Evolutionary conservation across 2,329 filamentous ascomycete genomes (phyloP).

Genomic region (Calonectria pteridis): DNA sequence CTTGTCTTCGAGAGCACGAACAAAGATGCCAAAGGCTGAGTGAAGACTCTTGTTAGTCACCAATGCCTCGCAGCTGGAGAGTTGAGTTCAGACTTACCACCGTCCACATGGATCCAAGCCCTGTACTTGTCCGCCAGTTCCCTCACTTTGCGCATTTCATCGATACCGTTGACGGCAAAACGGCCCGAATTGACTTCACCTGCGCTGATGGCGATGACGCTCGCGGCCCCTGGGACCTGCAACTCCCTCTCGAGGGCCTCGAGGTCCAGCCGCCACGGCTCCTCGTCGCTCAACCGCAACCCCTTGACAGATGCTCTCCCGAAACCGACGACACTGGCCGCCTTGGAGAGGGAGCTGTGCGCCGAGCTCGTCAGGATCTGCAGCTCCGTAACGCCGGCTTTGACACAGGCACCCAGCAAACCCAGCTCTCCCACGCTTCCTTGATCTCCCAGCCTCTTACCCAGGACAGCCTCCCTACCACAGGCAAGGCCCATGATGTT

Average conservation of each 20-base stretch:
- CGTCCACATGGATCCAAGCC: slow-evolving; percentile 92
- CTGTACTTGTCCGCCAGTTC: slow-evolving; percentile 77
- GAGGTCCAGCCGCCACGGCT: slow-evolving; percentile 80
- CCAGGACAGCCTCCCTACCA: slow-evolving; percentile 73
- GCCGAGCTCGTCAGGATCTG: slow-evolving; percentile 85
- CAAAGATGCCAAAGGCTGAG: slow-evolving; percentile 89
- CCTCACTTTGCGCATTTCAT: slow-evolving; percentile 74
- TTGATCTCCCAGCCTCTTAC: slow-evolving; percentile 45
- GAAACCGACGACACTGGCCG: slow-evolving; percentile 84
- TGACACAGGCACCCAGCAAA: slow-evolving; percentile 73
- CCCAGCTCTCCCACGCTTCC: slow-evolving; percentile 76
- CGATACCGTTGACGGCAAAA: slow-evolving; percentile 72
- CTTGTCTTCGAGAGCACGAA: slow-evolving; percentile 70
- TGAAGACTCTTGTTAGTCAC: slow-evolving; percentile 22
- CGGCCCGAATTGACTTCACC: slow-evolving; percentile 92
- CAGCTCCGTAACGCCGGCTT: slow-evolving; percentile 74
- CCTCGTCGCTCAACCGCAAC: slow-evolving; percentile 61
- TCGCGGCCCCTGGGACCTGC: slow-evolving; percentile 65
- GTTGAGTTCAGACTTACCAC: slow-evolving; percentile 60
- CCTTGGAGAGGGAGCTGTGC: slow-evolving; percentile 88
- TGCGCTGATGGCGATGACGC: slow-evolving; percentile 83
- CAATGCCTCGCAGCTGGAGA: background rate
- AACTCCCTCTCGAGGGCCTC: slow-evolving; percentile 73
- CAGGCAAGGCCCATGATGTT: slow-evolving; percentile 83
- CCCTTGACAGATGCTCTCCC: slow-evolving; percentile 77